Evolutionary conservation across 139 green algal species (phyloP), one percentile per base, ranked within the genome.

Genomic region (Auxenochlorella protothecoides): DNA sequence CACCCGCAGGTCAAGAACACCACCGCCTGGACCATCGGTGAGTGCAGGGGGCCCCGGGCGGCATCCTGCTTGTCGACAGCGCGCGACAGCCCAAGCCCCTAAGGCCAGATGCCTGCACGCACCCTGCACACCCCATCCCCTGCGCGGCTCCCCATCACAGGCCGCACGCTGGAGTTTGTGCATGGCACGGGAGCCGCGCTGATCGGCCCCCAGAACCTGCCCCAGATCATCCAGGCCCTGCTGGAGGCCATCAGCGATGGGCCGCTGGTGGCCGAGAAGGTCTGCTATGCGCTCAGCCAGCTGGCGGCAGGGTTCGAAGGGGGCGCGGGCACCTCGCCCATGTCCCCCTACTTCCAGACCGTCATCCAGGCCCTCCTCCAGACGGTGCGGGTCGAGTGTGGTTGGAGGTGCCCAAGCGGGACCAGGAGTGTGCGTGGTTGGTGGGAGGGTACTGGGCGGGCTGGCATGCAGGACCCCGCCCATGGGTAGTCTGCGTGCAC

Each of bases 161-260:
- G 87, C 14, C 88, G 91, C 61, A 95, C 98, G 54, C 97, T 96
- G 77, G 89, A 98, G 84, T 94, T 93, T 78, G 81, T 97, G 75
- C 92, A 96, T 66, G 80, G 81, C 15, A 77, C 78, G 12, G 69
- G 82, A n/a, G 13, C 63, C 5, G n/a, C 62, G 54, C 66, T 92
- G 6, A 74, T 87, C 60, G 88, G 69, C 14, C 53, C 85, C 13
- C 53, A 81, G 53, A 84, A 83, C 55, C 74, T 96, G 65, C 71
- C 84, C 4, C 73, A 87, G 59, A 88, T 92, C 55, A 71, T 97
- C 12, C 70, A 85, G 62, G 86, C 89, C 54, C 80, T 80, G 27
- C 79, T 92, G 55, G 77, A 81, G 0, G 72, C 72, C 72, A 82
- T 94, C 11, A 81, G 87, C 55, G 93, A 97, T 69, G 80, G 85